phyloP scores from a whole-genome alignment of 495 filamentous ascomycete genomes.

The Daldinia decipiens region DNA sequence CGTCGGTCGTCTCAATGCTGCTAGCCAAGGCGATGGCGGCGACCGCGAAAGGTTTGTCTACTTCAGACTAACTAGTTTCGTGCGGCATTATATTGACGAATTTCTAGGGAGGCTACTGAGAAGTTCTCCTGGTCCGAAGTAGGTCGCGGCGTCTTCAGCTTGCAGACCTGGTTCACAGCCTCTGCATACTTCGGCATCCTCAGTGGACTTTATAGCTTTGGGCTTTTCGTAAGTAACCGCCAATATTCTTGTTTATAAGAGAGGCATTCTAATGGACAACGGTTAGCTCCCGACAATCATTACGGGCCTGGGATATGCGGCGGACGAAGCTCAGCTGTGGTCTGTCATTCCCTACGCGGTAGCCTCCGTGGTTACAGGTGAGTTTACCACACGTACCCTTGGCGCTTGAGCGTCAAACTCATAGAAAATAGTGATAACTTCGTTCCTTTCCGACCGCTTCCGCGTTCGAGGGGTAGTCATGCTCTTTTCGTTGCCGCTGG shows the following conservation, averaged over 20 bases:
- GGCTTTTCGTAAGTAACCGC: conserved; percentile 60
- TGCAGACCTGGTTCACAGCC: conserved; percentile 65
- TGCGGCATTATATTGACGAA: conserved; percentile 25
- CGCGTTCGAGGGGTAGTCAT: conserved; percentile 57
- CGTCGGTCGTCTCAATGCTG: conserved; percentile 51
- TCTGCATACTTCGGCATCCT: conserved; percentile 58
- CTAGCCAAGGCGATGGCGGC: conserved; percentile 38
- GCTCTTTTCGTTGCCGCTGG: conserved; percentile 56
- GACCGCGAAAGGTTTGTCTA: conserved; percentile 45
- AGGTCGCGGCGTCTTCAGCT: conserved; percentile 65
- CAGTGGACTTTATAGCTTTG: conserved; percentile 59
- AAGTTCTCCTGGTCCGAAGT: conserved; percentile 74
- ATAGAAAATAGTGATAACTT: conserved; percentile 49
- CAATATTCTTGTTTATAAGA: neutral
- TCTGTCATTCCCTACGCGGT: conserved; percentile 74
- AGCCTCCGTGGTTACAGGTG: conserved; percentile 65
- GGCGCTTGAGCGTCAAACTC: conserved; percentile 27
- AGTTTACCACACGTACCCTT: conserved; percentile 54
- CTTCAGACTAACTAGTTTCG: neutral
- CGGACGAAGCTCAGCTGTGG: conserved; percentile 71
- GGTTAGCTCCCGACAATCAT: conserved; percentile 76
- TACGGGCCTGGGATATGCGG: conserved; percentile 68
- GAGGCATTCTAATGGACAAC: conserved; percentile 52
- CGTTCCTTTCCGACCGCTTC: conserved; percentile 58
- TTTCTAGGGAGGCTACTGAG: conserved; percentile 54